A percentile compares a stretch with the other conserved stretches of the same genome.
Conservation (phyloP, 768 basidiomycete genomes). For the Termitomyces sp. region DNA sequence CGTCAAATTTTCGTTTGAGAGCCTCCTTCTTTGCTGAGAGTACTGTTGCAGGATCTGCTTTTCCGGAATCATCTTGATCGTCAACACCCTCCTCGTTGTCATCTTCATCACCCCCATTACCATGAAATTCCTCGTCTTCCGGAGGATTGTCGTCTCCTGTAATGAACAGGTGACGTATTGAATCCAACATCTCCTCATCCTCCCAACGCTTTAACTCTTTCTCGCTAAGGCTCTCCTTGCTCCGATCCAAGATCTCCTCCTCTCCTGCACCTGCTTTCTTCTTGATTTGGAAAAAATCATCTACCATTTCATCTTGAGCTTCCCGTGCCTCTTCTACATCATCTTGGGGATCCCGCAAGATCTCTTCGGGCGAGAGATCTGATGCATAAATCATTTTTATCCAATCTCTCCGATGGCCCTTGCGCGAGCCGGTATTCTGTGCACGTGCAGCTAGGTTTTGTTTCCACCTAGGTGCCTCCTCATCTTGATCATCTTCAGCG, state of each 20-base stretch:
- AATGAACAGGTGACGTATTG: conserved; percentile 86
- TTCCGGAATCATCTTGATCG: conserved; percentile 13
- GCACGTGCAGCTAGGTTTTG: conserved; percentile 44
- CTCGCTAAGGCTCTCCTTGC: conserved; percentile 51
- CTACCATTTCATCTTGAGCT: conserved; percentile 32
- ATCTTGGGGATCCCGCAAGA: conserved; percentile 39
- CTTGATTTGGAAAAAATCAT: conserved; percentile 73
- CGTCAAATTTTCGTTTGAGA: conserved; percentile 93
- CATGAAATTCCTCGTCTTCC: conserved; percentile 27
- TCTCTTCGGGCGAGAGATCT: conserved; percentile 61
- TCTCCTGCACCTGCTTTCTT: conserved; percentile 26
- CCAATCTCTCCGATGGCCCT: conserved; percentile 59
- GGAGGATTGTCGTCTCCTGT: conserved; percentile 46
- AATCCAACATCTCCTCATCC: conserved; percentile 79
- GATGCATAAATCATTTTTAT: conserved; percentile 80
- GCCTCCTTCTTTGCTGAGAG: conserved; percentile 86
- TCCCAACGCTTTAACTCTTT: conserved; percentile 72
- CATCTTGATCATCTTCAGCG: conserved; percentile 31
- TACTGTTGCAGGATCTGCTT: conserved; percentile 40
- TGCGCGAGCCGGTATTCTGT: conserved; percentile 26
- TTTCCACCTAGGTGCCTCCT: conserved; percentile 71
- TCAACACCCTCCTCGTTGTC: conserved; percentile 36
- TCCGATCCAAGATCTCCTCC: conserved; percentile 60
- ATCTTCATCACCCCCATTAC: conserved; percentile 25
- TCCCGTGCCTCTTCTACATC: conserved; percentile 24